phyloP scores from a whole-genome alignment of 2,329 filamentous ascomycete genomes.

The Aspergillus felis region DNA sequence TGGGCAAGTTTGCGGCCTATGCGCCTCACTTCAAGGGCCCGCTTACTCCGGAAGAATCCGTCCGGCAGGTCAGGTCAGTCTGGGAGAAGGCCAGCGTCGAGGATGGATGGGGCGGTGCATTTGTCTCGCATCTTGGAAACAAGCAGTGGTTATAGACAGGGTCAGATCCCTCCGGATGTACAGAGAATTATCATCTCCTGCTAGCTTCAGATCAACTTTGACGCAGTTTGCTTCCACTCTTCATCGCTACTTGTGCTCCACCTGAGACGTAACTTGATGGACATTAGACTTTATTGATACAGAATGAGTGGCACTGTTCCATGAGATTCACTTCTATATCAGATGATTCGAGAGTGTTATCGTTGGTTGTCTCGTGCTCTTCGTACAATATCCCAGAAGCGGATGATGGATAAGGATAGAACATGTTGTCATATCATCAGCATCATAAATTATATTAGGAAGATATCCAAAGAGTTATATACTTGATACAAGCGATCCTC shows the following conservation, averaged over 20 bases:
- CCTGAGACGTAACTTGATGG: too few species aligned
- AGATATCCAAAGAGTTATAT: neutral
- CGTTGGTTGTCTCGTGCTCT: too few species aligned
- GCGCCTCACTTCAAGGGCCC: conserved; percentile 41
- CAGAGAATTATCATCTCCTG: too few species aligned
- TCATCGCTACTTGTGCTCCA: too few species aligned
- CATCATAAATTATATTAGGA: conserved; percentile 12
- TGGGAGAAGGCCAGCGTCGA: conserved; percentile 43
- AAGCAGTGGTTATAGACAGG: conserved; percentile 49
- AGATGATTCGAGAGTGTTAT: too few species aligned
- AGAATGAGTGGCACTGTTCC: too few species aligned
- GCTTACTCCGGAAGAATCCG: conserved; percentile 31
- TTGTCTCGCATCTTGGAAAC: conserved; percentile 53
- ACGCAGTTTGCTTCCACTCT: too few species aligned
- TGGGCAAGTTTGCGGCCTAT: conserved; percentile 32
- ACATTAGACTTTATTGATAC: too few species aligned
- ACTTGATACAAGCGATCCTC: neutral
- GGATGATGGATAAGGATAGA: neutral
- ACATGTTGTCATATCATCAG: conserved; percentile 10
- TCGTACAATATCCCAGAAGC: neutral
- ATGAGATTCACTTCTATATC: too few species aligned
- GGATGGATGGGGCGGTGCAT: conserved; percentile 46
- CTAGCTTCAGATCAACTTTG: too few species aligned
- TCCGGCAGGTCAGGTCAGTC: conserved; percentile 26
- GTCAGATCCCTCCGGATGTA: neutral